Percentiles rank a stretch among this genome's conserved stretches.
These are phyloP conservation scores for Emergomyces pasteurianus DNA, from an alignment of 2,329 filamentous ascomycete genomes.

Conservation along the genomic window DNA sequence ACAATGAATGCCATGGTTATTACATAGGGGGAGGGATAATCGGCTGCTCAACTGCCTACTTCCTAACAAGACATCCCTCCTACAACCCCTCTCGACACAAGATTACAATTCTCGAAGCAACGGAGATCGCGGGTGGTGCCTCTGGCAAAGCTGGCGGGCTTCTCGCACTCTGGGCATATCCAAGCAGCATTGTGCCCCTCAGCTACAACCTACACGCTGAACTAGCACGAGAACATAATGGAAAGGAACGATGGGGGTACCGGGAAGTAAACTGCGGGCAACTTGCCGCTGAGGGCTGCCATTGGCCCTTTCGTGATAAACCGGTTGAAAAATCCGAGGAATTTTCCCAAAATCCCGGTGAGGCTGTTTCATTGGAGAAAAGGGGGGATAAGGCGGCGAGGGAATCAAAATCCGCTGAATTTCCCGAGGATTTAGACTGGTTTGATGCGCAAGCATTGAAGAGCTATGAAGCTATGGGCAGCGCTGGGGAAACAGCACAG, in stretches of 20 bases:
- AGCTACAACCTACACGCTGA: constrained; percentile 75
- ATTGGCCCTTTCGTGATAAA: constrained; percentile 12
- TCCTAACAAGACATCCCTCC: constrained; percentile 69
- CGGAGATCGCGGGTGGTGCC: constrained; percentile 73
- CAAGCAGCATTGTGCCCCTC: constrained; percentile 67
- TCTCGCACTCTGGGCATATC: constrained; percentile 85
- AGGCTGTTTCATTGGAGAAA: constrained; percentile 45
- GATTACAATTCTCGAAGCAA: constrained; percentile 79
- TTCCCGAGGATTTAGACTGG: constrained; percentile 79
- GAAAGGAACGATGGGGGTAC: constrained; percentile 75
- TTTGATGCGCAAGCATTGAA: constrained; percentile 54
- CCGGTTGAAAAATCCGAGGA: constrained; percentile 6
- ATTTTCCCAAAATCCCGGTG: constrained; percentile 15
- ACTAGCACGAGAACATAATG: constrained; percentile 71
- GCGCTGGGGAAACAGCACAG: constrained; percentile 70
- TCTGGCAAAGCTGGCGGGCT: constrained; percentile 92
- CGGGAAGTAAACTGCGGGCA: constrained; percentile 64
- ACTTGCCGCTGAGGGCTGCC: constrained; percentile 40
- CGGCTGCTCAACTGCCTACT: constrained; percentile 84
- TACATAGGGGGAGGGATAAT: constrained; percentile 75
- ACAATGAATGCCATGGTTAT: background rate
- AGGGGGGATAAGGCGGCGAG: constrained; percentile 39
- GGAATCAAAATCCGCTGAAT: constrained; percentile 43
- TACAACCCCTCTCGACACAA: constrained; percentile 64
- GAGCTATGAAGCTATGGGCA: constrained; percentile 74